Evolutionary conservation across 352 stramenopile species (phyloP).

Genomic region (Pythium aristosporum): DNA sequence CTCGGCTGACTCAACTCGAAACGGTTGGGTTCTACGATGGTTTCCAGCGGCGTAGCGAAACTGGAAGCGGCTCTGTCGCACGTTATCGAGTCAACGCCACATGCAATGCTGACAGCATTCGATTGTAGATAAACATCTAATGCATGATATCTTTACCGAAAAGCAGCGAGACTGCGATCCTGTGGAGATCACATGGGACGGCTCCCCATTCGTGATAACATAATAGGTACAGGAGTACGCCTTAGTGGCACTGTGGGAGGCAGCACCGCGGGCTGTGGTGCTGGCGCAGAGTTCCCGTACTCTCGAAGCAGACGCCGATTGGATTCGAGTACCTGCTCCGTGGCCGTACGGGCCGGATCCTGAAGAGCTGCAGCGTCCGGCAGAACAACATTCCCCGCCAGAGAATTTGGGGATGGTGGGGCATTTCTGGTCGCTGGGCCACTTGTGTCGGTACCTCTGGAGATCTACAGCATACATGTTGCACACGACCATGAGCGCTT

Average conservation of each 20-base stretch:
- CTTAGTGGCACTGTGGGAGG: constrained; percentile 2
- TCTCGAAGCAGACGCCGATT: constrained; percentile 32
- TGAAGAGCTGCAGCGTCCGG: constrained; percentile 8
- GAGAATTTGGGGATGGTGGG: constrained; percentile 7
- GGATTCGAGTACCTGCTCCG: constrained; percentile 24
- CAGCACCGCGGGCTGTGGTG: constrained; percentile 9
- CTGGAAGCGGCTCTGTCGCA: constrained; percentile 38
- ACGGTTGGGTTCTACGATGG: background rate
- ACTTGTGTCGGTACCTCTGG: constrained; percentile 26
- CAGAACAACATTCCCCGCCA: constrained; percentile 10
- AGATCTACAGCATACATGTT: constrained; percentile 22
- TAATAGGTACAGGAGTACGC: constrained; percentile 4
- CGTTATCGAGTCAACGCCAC: constrained; percentile 43
- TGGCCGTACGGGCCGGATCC: constrained; percentile 5
- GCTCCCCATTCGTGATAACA: constrained; percentile 8
- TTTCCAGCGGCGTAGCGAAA: constrained; percentile 31
- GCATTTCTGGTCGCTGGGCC: background rate
- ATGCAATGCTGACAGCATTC: constrained; percentile 34
- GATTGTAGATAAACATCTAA: constrained; percentile 5
- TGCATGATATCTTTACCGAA: constrained; percentile 1
- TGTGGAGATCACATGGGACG: constrained; percentile 2
- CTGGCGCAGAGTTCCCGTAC: constrained; percentile 15
- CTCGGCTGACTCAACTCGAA: background rate
- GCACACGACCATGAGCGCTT: too few species aligned
- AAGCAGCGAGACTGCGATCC: background rate